Base-by-base conservation (phyloP, 352 stramenopile genomes). In the Globisporangium uncinulatum region DNA sequence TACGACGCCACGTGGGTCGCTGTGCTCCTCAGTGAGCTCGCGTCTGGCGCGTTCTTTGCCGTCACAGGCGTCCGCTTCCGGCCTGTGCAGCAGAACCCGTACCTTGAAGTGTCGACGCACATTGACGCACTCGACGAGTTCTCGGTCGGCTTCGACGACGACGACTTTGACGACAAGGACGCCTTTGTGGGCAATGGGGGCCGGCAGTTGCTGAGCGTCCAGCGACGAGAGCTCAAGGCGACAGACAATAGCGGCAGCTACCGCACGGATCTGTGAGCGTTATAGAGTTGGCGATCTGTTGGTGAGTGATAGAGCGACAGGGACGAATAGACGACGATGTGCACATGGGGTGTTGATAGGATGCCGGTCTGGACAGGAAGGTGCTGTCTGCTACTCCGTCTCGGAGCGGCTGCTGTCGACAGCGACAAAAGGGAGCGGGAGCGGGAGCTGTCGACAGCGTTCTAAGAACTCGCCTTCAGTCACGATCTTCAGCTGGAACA, bases 41-140 rank as follows among this genome's bases (percentile, higher is more conserved):
- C 86, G 4, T 95, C 92, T 1, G 52, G 97, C 4, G 61, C 66
- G n/a, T 99, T 98, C 68, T 99, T 98, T 70, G 62, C 77, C 0
- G 47, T 95, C 34, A 94, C 94, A 6, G 96, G 94, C 36, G 89
- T 87, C 48, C 70, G 94, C 49, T 99, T 99, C 66, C 76, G 89
- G 44, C 96, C 96, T 0, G 66, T 88, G 57, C 66, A 82, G 24
- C 78, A 95, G 24, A 97, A 98, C 65, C 89, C 91, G 56, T 99
- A 99, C 69, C 57, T 98, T 37, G 66, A 87, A 58, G 65, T 98
- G 4, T 64, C 73, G 7, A 76, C 62, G 39, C 73, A 79, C 55
- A 85, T 95, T 29, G 84, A 89, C 3, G 73, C 87, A 17, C 65
- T 96, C 32, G 85, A 92, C 29, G 83, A 90, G 37, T 92, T 92